phyloP scores from a whole-genome alignment of 208 protist genomes.

The Trypanosoma lewisi region DNA sequence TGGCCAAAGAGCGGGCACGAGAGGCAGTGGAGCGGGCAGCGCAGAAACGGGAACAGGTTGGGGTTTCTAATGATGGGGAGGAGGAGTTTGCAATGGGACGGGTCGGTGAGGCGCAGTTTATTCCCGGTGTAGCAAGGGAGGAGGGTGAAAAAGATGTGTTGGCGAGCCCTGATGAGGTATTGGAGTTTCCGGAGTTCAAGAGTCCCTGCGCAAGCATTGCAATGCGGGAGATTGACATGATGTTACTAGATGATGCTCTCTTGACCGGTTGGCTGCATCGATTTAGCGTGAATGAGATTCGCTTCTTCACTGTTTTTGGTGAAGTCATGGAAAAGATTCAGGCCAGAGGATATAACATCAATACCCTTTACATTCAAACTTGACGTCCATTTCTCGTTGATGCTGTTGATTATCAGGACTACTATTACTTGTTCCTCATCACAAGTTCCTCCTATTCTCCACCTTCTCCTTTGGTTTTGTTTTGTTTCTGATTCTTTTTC shows the following conservation, averaged over 20 bases:
- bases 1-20: constrained; percentile 39
- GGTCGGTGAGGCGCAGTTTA: constrained; percentile 74
- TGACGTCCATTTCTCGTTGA: constrained; percentile 12
- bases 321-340: constrained; percentile 66
- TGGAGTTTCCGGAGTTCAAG: constrained; percentile 29
- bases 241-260: constrained; percentile 79
- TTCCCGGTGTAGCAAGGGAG: constrained; percentile 25
- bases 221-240: constrained; percentile 81
- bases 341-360: constrained; percentile 61
- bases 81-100: constrained; percentile 26
- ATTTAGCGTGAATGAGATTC: constrained; percentile 67
- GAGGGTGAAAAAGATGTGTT: constrained; percentile 7
- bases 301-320: constrained; percentile 64
- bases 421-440: not conserved
- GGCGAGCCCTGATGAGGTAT: constrained; percentile 21
- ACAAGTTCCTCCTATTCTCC: too few species aligned
- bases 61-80: not conserved
- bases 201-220: constrained; percentile 70
- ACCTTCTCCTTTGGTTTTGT: constrained; percentile 6
- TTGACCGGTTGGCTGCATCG: constrained; percentile 70
- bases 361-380: constrained; percentile 51
- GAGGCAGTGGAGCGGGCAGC: constrained; percentile 32
- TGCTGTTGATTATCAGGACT: not conserved
- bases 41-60: constrained; percentile 19
- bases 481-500: constrained; percentile 27